Evolutionary conservation across 805 yeast species (phyloP).

Genomic region (Millerago galiae): DNA sequence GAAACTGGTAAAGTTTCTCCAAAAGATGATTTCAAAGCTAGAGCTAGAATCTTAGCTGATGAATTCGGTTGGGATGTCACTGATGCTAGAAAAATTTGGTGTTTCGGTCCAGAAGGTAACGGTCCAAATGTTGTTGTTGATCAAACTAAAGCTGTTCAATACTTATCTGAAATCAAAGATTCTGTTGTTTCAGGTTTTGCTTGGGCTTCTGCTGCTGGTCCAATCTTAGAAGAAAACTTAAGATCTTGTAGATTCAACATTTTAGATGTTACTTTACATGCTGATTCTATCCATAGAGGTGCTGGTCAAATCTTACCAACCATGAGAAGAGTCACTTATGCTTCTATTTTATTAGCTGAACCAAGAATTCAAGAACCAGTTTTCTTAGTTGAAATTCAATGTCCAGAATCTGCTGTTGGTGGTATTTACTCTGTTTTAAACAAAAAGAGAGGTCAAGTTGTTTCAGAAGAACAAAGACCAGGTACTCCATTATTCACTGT

Average conservation of each 20-base stretch:
- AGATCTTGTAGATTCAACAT: constrained; percentile 97
- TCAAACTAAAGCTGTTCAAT: constrained; percentile 99
- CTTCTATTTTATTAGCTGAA: constrained; percentile 95
- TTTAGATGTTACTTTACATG: constrained; percentile 98
- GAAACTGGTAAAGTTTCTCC: constrained; percentile 89
- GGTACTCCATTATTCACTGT: constrained; percentile 99
- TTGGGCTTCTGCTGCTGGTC: constrained; percentile 99
- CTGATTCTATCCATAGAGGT: constrained; percentile 99
- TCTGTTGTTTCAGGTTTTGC: constrained; percentile 99
- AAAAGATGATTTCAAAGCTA: constrained; percentile 96
- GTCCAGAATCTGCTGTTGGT: constrained; percentile 99
- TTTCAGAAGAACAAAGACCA: constrained; percentile 99
- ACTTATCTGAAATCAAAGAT: constrained; percentile 98
- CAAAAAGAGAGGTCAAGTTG: constrained; percentile 99
- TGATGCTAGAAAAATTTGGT: constrained; percentile 99
- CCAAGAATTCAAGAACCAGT: constrained; percentile 99
- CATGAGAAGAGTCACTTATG: constrained; percentile 99
- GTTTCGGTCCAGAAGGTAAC: constrained; percentile 99
- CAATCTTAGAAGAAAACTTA: constrained; percentile 92
- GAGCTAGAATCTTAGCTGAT: constrained; percentile 98
- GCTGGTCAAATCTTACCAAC: constrained; percentile 99
- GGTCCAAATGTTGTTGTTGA: constrained; percentile 99
- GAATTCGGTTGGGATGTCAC: constrained; percentile 99
- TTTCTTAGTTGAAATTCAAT: constrained; percentile 98
- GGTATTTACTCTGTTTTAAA: constrained; percentile 99